Evolutionary conservation across 148 eudicot species (phyloP), one percentile per base, ranked within the genome.

Genomic region (Rhododendron ovatum): DNA sequence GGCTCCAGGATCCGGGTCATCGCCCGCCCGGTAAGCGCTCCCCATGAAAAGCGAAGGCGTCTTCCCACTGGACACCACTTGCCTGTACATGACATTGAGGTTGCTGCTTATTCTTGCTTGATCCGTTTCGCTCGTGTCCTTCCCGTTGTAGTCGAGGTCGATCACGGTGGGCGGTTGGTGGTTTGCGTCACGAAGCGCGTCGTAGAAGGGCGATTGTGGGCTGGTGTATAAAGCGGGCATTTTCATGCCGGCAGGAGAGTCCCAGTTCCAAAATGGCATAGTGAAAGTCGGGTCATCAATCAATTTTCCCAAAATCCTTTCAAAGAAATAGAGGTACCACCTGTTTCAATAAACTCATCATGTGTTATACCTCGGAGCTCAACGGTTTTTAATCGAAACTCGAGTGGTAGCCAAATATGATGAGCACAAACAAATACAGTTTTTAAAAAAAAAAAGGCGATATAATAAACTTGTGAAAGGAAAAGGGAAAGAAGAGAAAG

Each of bases 261-360:
- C 98, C 94, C 95, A 96, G 63, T 93, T 93, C 98, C 98, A 96
- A 82, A 86, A 96, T 5, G 98, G 98, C 26, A 96, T 86, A 0
- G 98, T 94, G 51, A 96, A 96, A 75, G 90, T 92, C 0, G 98
- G 98, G 63, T 96, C 98, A 71, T 91, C 82, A 7, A 96, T 90
- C 41, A 96, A 82, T 35, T 85, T 92, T 6, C 93, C 93, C n/a
- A 90, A 69, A 14, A 94, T 96, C 80, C 82, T 92, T 74, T 96
- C 98, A 48, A 88, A 93, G 81, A 96, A 96, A 78, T 96, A 92
- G n/a, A 96, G 85, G 51, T 96, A 96, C 41, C 81, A 90, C 76
- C 76, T 71, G 41, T 30, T 17, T 33, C 1, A 67, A 67, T 3
- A n/a, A 65, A 61, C n/a, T n/a, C 4, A 69, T 69, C 75, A 13